Evolutionary conservation across 331 rosid genomes (phyloP), one percentile per base, ranked within the genome.

Genomic region (Quercus phellos): DNA sequence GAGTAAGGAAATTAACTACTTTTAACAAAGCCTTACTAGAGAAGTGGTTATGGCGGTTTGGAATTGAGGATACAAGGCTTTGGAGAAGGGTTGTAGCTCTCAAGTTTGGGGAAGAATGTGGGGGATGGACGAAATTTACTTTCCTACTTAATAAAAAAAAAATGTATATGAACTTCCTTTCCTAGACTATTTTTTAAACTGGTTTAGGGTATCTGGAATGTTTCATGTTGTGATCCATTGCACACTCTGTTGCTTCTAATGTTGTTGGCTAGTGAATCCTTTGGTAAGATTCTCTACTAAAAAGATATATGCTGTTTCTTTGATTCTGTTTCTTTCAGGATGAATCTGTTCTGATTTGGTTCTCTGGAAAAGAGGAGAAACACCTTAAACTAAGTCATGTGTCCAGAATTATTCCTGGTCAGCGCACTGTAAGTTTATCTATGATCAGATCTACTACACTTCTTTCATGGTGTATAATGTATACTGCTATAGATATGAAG

Each of bases 381-480:
- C 76, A 61, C 38, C 60, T 85, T 73, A 81, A 78, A 72, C 73
- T 85, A 68, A 81, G 77, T 53, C 81, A 81, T 27, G 76, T 85
- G 30, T 85, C 74, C 13, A 58, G 81, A 78, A 85, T 85, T 50
- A 69, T 85, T 70, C 78, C 84, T 72, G 88, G 88, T 22, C 88
- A 85, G 79, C 88, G 86, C 70, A 85, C 88, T 9, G 88, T 85
- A 78, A 85, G 88, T 85, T 55, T 68, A 24, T 38, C 61, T 34
- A 14, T 53, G 32, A 11, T 67, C 17, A 30, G 58, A 22, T 74
- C n/a, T 67, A 51, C 77, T 64, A 30, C 61, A 42, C 38, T 29
- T 55, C 74, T 50, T 74, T 4, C 29, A 80, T 74, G 22, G 67
- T 68, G 55, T 35, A 50, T 59, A 58, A 56, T 58, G 64, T 51